A percentile compares a stretch with the other conserved stretches of the same genome.
phyloP scores from a whole-genome alignment of 2,329 filamentous ascomycete species.

The Claviceps pazoutovae region DNA sequence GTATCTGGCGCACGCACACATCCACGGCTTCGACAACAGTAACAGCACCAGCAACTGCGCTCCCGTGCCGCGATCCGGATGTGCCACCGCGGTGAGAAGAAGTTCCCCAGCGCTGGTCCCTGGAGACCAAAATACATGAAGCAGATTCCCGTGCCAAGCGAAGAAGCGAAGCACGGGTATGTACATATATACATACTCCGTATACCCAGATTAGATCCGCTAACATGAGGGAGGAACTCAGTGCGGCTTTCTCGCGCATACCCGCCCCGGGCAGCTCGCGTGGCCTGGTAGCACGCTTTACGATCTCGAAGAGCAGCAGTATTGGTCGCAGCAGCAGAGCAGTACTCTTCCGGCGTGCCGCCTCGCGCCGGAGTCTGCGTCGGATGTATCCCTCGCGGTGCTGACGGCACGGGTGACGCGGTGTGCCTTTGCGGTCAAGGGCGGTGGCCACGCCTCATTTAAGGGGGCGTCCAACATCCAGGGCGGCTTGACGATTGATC shows the following conservation, averaged over 20 bases:
- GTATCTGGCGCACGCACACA: not conserved
- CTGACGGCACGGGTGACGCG: slow-evolving; percentile 12
- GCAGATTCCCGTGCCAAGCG: too few species aligned
- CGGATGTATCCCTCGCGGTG: slow-evolving; percentile 15
- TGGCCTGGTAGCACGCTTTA: slow-evolving; percentile 9
- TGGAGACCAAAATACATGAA: not conserved
- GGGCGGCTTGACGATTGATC: slow-evolving; percentile 16
- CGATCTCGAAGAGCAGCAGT: slow-evolving; percentile 7
- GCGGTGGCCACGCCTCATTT: slow-evolving; percentile 20
- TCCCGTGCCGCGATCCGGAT: not conserved
- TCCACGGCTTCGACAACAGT: not conserved
- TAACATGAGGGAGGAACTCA: not conserved
- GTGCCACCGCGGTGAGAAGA: slow-evolving; percentile 2
- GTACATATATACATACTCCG: too few species aligned
- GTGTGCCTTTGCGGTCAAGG: slow-evolving; percentile 19
- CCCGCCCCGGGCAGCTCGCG: slow-evolving; percentile 6
- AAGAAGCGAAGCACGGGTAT: too few species aligned
- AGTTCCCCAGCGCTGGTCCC: too few species aligned
- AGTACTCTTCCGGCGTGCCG: slow-evolving; percentile 11
- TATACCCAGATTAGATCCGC: not conserved
- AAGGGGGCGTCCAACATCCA: slow-evolving; percentile 15
- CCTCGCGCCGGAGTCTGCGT: slow-evolving; percentile 12
- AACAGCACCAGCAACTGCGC: not conserved
- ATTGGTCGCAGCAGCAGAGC: slow-evolving; percentile 14
- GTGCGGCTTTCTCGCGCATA: slow-evolving; percentile 12